These are phyloP conservation scores for Cruciata laevipes DNA, from an alignment of 257 asterid genomes.

Conservation along the genomic window DNA sequence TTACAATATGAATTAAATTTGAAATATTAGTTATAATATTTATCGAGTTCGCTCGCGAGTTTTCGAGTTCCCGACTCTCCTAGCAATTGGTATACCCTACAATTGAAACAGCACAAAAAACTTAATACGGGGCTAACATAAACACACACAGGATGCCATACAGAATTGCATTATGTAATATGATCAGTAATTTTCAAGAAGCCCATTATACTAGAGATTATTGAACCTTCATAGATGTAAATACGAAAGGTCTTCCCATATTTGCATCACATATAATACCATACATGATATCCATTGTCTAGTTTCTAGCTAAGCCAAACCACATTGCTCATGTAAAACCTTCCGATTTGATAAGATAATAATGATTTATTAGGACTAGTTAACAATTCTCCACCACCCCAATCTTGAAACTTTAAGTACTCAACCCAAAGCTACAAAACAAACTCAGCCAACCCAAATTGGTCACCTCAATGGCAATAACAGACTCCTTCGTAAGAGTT, in stretches of 20 bases:
- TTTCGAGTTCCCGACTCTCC: slow-evolving; percentile 89
- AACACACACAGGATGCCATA: not conserved
- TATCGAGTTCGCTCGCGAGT: too few species aligned
- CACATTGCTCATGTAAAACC: not conserved
- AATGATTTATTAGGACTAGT: not conserved
- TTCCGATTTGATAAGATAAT: not conserved
- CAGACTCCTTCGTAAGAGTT: not conserved
- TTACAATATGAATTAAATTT: too few species aligned
- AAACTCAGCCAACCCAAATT: not conserved
- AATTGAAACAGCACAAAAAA: not conserved
- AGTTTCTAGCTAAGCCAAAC: not conserved
- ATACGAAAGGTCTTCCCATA: not conserved
- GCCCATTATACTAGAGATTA: not conserved
- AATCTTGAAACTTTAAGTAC: not conserved
- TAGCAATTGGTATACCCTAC: slow-evolving; percentile 89
- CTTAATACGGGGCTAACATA: not conserved
- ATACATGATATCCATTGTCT: not conserved
- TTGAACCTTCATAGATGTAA: not conserved
- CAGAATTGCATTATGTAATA: not conserved
- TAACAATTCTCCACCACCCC: not conserved
- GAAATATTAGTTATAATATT: too few species aligned
- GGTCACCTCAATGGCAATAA: not conserved
- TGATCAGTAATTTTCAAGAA: not conserved
- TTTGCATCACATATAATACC: not conserved
- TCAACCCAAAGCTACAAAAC: not conserved